phyloP scores from a whole-genome alignment of 2,329 filamentous ascomycete species.

The Fusarium sp. region DNA sequence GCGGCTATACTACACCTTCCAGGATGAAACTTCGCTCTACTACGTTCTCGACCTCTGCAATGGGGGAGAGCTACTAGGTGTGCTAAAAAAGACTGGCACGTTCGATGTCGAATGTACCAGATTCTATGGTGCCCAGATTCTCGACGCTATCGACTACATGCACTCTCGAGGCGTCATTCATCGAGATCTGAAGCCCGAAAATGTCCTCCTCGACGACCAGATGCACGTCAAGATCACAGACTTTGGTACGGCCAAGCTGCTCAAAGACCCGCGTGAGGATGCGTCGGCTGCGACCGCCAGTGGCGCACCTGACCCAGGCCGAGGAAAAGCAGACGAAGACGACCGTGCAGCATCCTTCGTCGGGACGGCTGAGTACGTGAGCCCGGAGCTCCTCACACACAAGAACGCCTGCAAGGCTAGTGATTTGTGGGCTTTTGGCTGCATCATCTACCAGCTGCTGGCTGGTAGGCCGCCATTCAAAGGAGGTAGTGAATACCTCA shows the following conservation, averaged over 20 bases:
- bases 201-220: conserved; percentile 92
- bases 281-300: conserved; percentile 51
- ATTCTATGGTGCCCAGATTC: conserved; percentile 95
- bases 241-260: conserved; percentile 96
- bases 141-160: conserved; percentile 98
- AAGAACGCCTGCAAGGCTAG: conserved; percentile 98
- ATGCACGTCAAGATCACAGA: conserved; percentile 99
- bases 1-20: conserved; percentile 97
- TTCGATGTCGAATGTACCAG: conserved; percentile 95
- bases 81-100: conserved; percentile 92
- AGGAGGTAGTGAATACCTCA: conserved; percentile 93
- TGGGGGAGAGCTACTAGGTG: conserved; percentile 90
- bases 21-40: conserved; percentile 95
- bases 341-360: conserved; percentile 93
- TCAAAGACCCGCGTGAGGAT: conserved; percentile 60
- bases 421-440: conserved; percentile 98
- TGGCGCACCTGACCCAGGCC: conserved; percentile 52
- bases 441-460: conserved; percentile 95
- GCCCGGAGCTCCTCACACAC: conserved; percentile 94
- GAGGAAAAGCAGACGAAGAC: conserved; percentile 64
- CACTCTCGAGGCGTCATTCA: conserved; percentile 96
- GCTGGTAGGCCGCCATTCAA: conserved; percentile 98
- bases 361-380: conserved; percentile 97
- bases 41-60: conserved; percentile 96
- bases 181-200: conserved; percentile 95